Evolutionary conservation across 148 eudicot genomes (phyloP).

Genomic region (Persicaria tinctoria): DNA sequence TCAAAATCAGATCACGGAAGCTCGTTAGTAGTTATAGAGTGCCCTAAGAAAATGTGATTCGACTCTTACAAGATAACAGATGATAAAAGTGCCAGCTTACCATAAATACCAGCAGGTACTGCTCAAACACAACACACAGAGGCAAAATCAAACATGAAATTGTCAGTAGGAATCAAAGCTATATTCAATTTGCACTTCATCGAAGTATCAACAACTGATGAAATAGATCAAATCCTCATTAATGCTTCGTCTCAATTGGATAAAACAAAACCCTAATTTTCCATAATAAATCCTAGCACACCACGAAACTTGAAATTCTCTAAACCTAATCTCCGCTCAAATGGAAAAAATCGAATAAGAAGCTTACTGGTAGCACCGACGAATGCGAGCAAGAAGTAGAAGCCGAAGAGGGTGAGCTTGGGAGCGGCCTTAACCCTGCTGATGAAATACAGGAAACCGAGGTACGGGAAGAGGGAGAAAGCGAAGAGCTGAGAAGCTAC

Average conservation of each 20-base stretch:
- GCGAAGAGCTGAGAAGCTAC: constrained; percentile 96
- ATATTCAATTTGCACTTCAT: background rate
- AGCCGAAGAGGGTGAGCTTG: constrained; percentile 86
- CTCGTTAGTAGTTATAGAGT: background rate
- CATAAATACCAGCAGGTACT: constrained; percentile 92
- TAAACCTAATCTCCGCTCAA: background rate
- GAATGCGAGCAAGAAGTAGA: constrained; percentile 99
- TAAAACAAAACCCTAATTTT: background rate
- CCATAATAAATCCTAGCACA: background rate
- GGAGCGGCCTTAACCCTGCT: constrained; percentile 85
- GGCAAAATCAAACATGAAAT: constrained; percentile 12
- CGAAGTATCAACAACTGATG: background rate
- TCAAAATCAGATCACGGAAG: background rate
- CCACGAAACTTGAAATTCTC: background rate
- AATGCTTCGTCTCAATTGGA: background rate
- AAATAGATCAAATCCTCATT: too few relatives aligned
- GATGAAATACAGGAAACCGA: constrained; percentile 88
- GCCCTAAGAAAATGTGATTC: background rate
- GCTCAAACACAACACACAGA: constrained; percentile 2
- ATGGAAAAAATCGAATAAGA: background rate
- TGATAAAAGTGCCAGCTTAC: constrained; percentile 37
- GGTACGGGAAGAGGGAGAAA: constrained; percentile 79
- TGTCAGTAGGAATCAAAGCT: constrained; percentile 1
- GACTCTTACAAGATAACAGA: background rate
- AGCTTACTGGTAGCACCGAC: constrained; percentile 93